Evolutionary conservation across 768 basidiomycete genomes (phyloP).

Genomic region (Hortiboletus campestris): DNA sequence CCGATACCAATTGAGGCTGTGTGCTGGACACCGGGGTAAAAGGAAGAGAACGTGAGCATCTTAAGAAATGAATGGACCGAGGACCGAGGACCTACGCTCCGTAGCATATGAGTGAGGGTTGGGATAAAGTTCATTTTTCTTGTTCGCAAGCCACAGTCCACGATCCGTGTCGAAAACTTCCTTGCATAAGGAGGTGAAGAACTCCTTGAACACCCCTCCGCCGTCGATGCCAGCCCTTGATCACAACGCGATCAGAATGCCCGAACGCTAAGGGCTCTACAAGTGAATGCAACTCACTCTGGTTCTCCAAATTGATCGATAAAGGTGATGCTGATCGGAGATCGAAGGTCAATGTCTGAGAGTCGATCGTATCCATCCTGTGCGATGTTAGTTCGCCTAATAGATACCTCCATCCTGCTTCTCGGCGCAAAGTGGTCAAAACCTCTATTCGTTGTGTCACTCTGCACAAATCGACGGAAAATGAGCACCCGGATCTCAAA

Average conservation of each 20-base stretch:
- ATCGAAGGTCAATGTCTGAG: constrained; percentile 73
- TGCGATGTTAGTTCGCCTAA: constrained; percentile 71
- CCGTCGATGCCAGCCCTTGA: constrained; percentile 88
- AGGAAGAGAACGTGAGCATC: not conserved
- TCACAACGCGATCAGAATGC: not conserved
- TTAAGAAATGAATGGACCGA: not conserved
- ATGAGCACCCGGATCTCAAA: constrained; percentile 90
- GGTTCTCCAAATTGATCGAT: constrained; percentile 84
- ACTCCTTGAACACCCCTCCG: constrained; percentile 97
- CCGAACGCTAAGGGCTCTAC: not conserved
- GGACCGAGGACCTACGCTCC: constrained; percentile 55
- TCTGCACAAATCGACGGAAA: constrained; percentile 79
- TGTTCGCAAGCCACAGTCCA: constrained; percentile 89
- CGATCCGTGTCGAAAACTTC: constrained; percentile 95
- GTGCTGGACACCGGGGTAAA: constrained; percentile 42
- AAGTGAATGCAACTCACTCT: constrained; percentile 54
- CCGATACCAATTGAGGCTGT: constrained; percentile 87
- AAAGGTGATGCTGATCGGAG: constrained; percentile 86
- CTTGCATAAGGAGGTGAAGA: constrained; percentile 87
- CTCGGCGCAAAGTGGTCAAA: constrained; percentile 15
- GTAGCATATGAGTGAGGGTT: constrained; percentile 91
- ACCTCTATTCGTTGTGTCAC: constrained; percentile 44
- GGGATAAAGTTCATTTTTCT: constrained; percentile 92
- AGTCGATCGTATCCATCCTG: constrained; percentile 91
- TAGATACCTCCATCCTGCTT: constrained; percentile 26